These are phyloP conservation scores for Backusella sp. DNA, from an alignment of 192 early-diverging fungal species.

Conservation along the genomic window DNA sequence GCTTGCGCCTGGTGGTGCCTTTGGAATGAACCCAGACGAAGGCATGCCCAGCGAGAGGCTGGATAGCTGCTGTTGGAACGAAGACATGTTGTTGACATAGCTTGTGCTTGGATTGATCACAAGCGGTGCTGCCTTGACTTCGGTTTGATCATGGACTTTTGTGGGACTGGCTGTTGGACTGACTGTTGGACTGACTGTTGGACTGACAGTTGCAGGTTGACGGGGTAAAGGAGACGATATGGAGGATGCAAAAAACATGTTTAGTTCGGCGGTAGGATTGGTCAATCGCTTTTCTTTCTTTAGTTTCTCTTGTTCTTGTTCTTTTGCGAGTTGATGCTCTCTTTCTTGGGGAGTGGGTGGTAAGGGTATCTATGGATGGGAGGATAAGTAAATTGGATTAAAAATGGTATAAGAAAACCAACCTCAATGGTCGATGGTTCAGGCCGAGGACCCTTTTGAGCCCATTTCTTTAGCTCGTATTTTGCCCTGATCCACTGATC, in stretches of 20 bases:
- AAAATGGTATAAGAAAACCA: neutral
- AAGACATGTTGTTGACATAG: slow-evolving; percentile 11
- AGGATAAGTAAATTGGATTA: neutral
- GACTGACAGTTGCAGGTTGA: neutral
- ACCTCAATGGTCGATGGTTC: slow-evolving; percentile 58
- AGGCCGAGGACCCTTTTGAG: slow-evolving; percentile 60
- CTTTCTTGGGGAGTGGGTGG: neutral
- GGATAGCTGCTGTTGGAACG: slow-evolving; percentile 28
- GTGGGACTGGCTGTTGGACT: neutral
- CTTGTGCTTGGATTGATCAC: neutral
- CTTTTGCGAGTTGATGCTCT: neutral
- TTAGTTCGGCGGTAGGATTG: neutral
- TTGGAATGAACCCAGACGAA: slow-evolving; percentile 20
- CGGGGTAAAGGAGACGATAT: neutral
- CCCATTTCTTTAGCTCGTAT: slow-evolving; percentile 74
- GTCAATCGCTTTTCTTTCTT: slow-evolving; percentile 1
- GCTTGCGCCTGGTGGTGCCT: neutral
- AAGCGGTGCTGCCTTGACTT: neutral
- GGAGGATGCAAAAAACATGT: neutral
- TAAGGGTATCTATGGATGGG: neutral
- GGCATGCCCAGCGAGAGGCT: slow-evolving; percentile 25
- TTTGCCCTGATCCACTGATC: slow-evolving; percentile 75
- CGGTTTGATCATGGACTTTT: slow-evolving; percentile 4
- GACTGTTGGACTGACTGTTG: neutral
- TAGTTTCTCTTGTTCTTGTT: neutral